Percentiles rank a stretch among this genome's conserved stretches.
Conservation (phyloP, 371 early-diverging fungal species). For the Umbelopsis sp. region DNA sequence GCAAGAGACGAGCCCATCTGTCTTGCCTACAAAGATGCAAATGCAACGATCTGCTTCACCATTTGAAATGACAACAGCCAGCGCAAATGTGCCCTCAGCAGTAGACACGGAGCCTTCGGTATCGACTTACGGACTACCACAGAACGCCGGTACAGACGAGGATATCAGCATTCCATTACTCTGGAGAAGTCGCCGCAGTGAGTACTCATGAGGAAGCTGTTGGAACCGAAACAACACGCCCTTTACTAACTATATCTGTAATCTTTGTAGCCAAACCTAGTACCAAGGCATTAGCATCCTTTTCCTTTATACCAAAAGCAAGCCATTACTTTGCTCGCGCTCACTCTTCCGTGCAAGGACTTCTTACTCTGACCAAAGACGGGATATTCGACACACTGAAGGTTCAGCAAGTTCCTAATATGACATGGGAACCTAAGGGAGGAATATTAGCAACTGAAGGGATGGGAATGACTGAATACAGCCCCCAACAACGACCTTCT, state of each 20-base stretch:
- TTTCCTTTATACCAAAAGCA: slow-evolving; percentile 65
- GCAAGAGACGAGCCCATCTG: slow-evolving; percentile 49
- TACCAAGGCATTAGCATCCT: slow-evolving; percentile 53
- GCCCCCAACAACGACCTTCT: neutral
- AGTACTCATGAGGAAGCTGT: slow-evolving; percentile 4
- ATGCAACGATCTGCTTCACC: slow-evolving; percentile 3
- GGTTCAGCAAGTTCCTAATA: slow-evolving; percentile 64
- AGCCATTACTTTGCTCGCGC: neutral
- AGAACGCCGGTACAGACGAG: slow-evolving; percentile 23
- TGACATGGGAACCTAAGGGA: slow-evolving; percentile 69
- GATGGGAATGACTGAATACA: slow-evolving; percentile 32
- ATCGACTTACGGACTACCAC: neutral
- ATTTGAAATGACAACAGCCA: slow-evolving; percentile 4
- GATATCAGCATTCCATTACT: slow-evolving; percentile 61
- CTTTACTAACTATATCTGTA: neutral
- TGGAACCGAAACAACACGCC: neutral
- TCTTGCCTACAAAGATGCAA: neutral
- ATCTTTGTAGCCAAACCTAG: slow-evolving; percentile 42
- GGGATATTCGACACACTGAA: slow-evolving; percentile 58
- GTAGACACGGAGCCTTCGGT: neutral
- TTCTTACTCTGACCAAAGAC: slow-evolving; percentile 64
- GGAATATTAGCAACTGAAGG: slow-evolving; percentile 59
- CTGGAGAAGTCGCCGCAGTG: slow-evolving; percentile 57
- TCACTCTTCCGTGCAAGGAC: slow-evolving; percentile 28
- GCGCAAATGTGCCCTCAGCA: neutral